phyloP scores from a whole-genome alignment of 768 basidiomycete genomes.

The Tylopilus sp. region DNA sequence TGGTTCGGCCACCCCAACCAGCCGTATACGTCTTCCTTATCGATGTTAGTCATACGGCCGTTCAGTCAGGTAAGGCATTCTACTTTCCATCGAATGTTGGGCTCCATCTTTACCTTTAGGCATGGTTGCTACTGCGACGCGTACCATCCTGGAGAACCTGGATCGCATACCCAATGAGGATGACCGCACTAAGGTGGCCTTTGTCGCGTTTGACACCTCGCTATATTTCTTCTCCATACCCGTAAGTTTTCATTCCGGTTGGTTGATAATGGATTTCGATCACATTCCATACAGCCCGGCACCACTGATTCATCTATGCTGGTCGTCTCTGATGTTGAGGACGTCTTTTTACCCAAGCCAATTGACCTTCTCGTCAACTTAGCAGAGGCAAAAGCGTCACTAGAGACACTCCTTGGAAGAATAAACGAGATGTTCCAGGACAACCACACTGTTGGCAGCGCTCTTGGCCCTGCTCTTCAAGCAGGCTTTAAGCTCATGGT shows the following conservation, averaged over 20 bases:
- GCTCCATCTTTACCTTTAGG: constrained; percentile 41
- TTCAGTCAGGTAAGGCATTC: constrained; percentile 74
- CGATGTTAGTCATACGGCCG: constrained; percentile 89
- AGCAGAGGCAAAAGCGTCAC: constrained; percentile 71
- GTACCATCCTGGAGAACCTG: constrained; percentile 92
- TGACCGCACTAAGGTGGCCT: constrained; percentile 84
- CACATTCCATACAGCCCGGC: constrained; percentile 45
- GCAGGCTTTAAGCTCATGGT: constrained; percentile 96
- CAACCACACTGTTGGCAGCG: constrained; percentile 89
- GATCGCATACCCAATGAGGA: constrained; percentile 96
- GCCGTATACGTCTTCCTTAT: constrained; percentile 97
- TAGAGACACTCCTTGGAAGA: constrained; percentile 78
- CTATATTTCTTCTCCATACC: constrained; percentile 97
- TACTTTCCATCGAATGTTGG: neutral
- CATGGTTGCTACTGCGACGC: constrained; percentile 97
- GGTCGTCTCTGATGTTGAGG: constrained; percentile 94
- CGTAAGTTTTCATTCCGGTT: constrained; percentile 29
- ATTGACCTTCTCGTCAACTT: constrained; percentile 95
- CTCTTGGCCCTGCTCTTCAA: constrained; percentile 91
- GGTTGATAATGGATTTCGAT: constrained; percentile 1
- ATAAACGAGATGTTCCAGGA: constrained; percentile 98
- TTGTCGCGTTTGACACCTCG: constrained; percentile 89
- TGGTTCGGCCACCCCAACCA: constrained; percentile 98
- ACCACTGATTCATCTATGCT: constrained; percentile 86
- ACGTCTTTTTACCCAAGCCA: constrained; percentile 97